Conservation (phyloP, 257 asterid species). For the Primulina eburnea region DNA sequence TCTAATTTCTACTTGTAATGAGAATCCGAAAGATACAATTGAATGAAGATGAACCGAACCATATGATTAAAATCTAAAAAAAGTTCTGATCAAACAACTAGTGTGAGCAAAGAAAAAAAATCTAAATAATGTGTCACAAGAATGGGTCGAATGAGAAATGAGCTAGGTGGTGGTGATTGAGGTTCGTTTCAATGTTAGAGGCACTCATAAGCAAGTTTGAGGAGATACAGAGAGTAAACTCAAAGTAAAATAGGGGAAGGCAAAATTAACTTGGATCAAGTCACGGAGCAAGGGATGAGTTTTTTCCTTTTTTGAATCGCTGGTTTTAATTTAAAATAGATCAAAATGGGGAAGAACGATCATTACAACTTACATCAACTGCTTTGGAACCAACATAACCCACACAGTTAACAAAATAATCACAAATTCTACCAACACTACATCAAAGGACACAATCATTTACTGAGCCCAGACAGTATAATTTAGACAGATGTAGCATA, state of each 20-base stretch:
- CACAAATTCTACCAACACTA: background rate
- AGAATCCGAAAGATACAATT: background rate
- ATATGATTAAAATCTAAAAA: background rate
- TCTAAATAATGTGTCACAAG: no score
- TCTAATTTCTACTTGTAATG: no score
- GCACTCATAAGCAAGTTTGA: background rate
- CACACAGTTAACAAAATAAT: background rate
- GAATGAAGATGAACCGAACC: background rate
- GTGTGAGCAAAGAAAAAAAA: background rate
- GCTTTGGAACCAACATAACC: background rate
- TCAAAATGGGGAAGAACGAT: background rate
- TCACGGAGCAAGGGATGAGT: background rate
- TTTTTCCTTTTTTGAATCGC: background rate
- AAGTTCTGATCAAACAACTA: background rate
- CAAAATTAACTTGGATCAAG: background rate
- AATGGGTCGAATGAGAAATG: no score
- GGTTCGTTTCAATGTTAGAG: background rate
- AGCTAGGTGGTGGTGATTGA: no score
- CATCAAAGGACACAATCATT: background rate
- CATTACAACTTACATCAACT: background rate
- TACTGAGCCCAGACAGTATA: no score
- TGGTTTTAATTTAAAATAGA: no score
- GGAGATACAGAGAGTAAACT: background rate
- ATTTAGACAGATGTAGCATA: background rate
- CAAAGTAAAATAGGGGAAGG: background rate